Base-by-base conservation (phyloP, 805 yeast species). In the Lipomyces spencermartinsiae region DNA sequence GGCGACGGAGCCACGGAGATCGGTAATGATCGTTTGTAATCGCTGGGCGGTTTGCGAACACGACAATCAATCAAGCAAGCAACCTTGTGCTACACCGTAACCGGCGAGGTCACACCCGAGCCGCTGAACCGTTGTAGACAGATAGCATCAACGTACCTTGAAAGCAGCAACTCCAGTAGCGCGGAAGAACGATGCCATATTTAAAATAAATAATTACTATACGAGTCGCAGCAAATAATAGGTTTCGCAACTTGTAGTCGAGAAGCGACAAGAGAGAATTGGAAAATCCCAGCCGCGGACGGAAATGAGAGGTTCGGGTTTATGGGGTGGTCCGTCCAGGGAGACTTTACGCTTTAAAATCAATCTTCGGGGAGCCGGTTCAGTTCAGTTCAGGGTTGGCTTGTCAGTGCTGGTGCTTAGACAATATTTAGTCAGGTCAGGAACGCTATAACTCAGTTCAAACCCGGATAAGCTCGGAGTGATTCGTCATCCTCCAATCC, bases 111-210 rank as follows among this genome's bases (percentile, higher is more conserved):
- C 29, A 53, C 56, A 53, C 34, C 56, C 29, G 56, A 25, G 7
- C 22, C 29, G 29, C 54, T 25, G 33, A 10, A 25, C 34, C 34
- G n/a, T 16, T 31, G 9, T 53, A 16, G 7, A n/a, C 22, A 6
- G 3, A 22, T 9, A 31, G 34, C 31, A 9, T 8, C 29, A 16
- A 35, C 67, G 10, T 49, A 64, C 67, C 33, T 51, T 39, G 34
- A 62, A 33, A n/a, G 58, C 62, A 2, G 64, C 14, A 4, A 59
- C 22, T 33, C 58, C 58, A 31, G 68, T 25, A 12, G 62, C 31
- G 61, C 65, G 64, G 34, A 65, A 49, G 54, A 65, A 35, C 8
- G 64, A 43, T 16, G 65, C 55, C 68, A 65, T 65, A 31, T 54
- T 49, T 6, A 29, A 33, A 59, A 14, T 19, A 39, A 14, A 1